Evolutionary conservation across 371 early-diverging fungal species (phyloP).

Genomic region (Conidiobolus incongruus): DNA sequence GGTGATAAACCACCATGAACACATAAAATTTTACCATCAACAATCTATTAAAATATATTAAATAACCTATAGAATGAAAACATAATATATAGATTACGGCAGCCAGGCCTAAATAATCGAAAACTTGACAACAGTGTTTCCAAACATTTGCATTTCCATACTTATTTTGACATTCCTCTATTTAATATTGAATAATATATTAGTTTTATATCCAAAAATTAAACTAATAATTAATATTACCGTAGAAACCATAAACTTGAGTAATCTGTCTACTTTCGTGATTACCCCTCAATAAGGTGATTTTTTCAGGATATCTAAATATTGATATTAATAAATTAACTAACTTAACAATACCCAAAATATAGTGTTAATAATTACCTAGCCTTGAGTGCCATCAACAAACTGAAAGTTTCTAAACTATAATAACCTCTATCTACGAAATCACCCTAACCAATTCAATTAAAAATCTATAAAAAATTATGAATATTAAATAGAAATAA

Average conservation of each 20-base stretch:
- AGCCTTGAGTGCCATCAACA: conserved; percentile 91
- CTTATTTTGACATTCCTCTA: conserved; percentile 90
- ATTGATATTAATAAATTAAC: neutral
- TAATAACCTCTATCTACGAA: conserved; percentile 99
- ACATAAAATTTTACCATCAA: conserved; percentile 85
- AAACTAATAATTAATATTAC: neutral
- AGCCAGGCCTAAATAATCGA: conserved; percentile 95
- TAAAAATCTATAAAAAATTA: too few species aligned
- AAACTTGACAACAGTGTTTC: conserved; percentile 97
- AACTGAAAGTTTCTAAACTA: conserved; percentile 89
- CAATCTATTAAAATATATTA: conserved; percentile 25
- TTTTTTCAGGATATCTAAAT: conserved; percentile 77
- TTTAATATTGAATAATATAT: neutral
- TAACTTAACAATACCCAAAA: neutral
- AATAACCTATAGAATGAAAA: neutral
- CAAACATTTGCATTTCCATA: conserved; percentile 97
- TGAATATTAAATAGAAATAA: neutral
- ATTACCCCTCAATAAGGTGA: conserved; percentile 95
- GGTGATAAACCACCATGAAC: conserved; percentile 99
- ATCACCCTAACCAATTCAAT: conserved; percentile 45
- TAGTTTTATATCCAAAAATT: conserved; percentile 35
- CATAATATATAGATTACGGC: conserved; percentile 32
- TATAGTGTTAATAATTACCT: neutral
- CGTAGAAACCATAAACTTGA: conserved; percentile 99
- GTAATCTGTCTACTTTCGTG: too few species aligned